These are phyloP conservation scores for Phytophthora crassamura DNA, from an alignment of 352 stramenopile species.

Conservation along the genomic window DNA sequence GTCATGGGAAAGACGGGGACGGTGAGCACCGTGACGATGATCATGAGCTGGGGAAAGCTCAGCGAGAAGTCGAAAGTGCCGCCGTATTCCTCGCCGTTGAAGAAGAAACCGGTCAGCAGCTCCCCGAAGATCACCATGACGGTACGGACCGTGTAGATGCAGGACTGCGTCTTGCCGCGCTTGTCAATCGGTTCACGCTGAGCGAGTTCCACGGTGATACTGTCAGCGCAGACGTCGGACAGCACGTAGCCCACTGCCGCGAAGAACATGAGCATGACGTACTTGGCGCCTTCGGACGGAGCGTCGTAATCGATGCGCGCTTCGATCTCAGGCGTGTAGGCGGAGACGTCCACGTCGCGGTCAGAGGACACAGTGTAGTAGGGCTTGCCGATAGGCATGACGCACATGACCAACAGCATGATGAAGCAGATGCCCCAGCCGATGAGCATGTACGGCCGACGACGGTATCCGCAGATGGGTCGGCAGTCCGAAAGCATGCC, in stretches of 20 bases:
- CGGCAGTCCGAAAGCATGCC: slow-evolving; percentile 60
- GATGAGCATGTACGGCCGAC: slow-evolving; percentile 40
- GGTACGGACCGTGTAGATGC: slow-evolving; percentile 44
- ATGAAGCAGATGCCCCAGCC: slow-evolving; percentile 47
- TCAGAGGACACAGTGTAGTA: slow-evolving; percentile 43
- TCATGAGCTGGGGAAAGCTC: slow-evolving; percentile 42
- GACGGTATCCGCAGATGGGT: slow-evolving; percentile 51
- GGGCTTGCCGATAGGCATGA: slow-evolving; percentile 26
- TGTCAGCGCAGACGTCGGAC: slow-evolving; percentile 63
- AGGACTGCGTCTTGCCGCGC: slow-evolving; percentile 48
- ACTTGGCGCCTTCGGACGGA: slow-evolving; percentile 27
- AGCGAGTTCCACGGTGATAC: slow-evolving; percentile 46
- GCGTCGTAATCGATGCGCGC: slow-evolving; percentile 32
- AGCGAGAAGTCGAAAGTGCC: no score
- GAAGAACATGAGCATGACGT: slow-evolving; percentile 55
- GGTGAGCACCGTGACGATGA: slow-evolving; percentile 34
- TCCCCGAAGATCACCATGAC: slow-evolving; percentile 39
- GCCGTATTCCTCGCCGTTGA: slow-evolving; percentile 58
- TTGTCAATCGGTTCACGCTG: slow-evolving; percentile 39
- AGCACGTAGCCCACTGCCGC: slow-evolving; percentile 66
- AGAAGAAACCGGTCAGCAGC: slow-evolving; percentile 43
- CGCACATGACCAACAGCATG: slow-evolving; percentile 38
- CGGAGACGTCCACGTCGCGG: slow-evolving; percentile 16
- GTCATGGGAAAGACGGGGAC: slow-evolving; percentile 34
- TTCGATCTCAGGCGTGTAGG: slow-evolving; percentile 34